Percentiles rank a stretch among this genome's conserved stretches.
phyloP scores from a whole-genome alignment of 1,139 yeast genomes.

The Diutina sp. region DNA sequence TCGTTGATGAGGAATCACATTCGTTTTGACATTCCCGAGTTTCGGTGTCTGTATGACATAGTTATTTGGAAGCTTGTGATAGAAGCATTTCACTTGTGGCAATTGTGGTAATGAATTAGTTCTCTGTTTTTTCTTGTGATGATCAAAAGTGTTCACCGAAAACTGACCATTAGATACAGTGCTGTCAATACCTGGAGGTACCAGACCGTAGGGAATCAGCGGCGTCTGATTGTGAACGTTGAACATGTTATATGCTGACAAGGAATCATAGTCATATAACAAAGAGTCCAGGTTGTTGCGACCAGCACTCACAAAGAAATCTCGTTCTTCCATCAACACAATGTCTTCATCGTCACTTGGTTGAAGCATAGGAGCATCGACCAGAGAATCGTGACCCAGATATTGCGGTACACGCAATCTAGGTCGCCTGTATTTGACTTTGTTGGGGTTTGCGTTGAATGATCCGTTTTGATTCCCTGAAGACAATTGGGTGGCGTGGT shows the following conservation, averaged over 20 bases:
- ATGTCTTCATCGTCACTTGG: constrained; percentile 17
- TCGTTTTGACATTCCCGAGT: constrained; percentile 30
- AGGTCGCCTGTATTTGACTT: background rate
- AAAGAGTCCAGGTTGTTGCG: constrained; percentile 25
- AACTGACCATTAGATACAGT: constrained; percentile 4
- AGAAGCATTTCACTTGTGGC: constrained; percentile 35
- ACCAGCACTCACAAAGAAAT: constrained; percentile 7
- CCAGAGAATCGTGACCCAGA: background rate
- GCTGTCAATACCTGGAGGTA: background rate
- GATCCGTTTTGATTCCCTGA: background rate
- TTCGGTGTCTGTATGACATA: constrained; percentile 27
- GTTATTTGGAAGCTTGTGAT: constrained; percentile 25
- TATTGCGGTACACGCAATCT: background rate
- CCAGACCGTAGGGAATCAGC: background rate
- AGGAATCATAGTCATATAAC: constrained; percentile 25
- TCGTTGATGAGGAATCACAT: constrained; percentile 24
- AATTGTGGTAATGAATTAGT: constrained; percentile 64
- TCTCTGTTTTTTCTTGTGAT: constrained; percentile 35
- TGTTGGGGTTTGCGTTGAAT: background rate
- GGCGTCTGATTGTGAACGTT: constrained; percentile 12
- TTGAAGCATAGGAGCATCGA: background rate
- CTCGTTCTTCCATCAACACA: constrained; percentile 22
- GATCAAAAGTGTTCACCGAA: constrained; percentile 4
- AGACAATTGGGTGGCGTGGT: background rate
- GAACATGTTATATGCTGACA: constrained; percentile 33